phyloP scores from a whole-genome alignment of 1,284 basidiomycete genomes.

The Fomitopsis pinicola region DNA sequence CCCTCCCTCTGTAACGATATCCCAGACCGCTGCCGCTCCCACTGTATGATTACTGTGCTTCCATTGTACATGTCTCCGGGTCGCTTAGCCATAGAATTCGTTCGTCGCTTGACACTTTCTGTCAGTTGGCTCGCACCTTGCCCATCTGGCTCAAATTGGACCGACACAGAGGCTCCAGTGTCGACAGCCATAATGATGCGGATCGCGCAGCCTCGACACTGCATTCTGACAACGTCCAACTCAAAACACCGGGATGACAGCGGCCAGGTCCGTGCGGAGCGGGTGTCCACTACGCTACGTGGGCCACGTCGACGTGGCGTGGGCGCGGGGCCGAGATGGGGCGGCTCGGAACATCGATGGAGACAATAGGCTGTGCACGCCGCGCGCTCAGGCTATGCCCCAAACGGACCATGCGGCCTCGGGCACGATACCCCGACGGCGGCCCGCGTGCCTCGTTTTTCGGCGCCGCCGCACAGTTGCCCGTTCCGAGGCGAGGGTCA shows the following conservation, averaged over 20 bases:
- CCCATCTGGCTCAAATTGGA: not conserved
- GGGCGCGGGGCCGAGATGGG: not conserved
- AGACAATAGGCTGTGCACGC: not conserved
- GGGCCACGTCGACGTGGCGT: not conserved
- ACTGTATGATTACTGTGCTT: slow-evolving; percentile 1
- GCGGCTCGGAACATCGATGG: not conserved
- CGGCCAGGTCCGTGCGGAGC: not conserved
- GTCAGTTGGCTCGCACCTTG: not conserved
- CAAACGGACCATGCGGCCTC: not conserved
- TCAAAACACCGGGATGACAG: not conserved
- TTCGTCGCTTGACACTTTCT: not conserved
- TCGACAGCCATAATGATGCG: not conserved
- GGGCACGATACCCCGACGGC: not conserved
- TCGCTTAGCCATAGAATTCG: not conserved
- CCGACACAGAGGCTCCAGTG: not conserved
- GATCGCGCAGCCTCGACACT: not conserved
- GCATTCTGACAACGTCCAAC: not conserved
- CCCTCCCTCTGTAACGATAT: slow-evolving; percentile 3
- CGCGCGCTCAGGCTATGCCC: not conserved
- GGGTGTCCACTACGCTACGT: not conserved
- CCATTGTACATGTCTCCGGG: not conserved
- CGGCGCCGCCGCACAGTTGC: slow-evolving; percentile 7
- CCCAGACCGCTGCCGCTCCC: not conserved
- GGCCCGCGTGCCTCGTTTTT: slow-evolving; percentile 12
- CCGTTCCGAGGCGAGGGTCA: not conserved